phyloP scores from a whole-genome alignment of 2,329 filamentous ascomycete genomes.

The Mycocentrospora acerina region DNA sequence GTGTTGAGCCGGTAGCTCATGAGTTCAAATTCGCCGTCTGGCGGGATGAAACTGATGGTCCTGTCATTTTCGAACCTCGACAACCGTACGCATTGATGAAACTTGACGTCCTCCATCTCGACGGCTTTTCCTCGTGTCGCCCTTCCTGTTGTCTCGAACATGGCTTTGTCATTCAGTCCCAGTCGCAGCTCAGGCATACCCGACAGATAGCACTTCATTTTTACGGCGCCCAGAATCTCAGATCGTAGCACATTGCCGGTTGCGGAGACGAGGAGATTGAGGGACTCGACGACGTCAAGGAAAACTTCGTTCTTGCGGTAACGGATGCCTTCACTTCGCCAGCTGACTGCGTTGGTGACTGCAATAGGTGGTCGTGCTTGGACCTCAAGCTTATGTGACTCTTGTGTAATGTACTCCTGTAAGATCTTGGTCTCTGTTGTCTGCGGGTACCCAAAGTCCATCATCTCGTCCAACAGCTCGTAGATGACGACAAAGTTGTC shows the following conservation, averaged over 20 bases:
- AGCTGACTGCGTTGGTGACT: conserved; percentile 96
- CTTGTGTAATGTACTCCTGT: conserved; percentile 98
- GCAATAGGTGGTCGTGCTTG: conserved; percentile 95
- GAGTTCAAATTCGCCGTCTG: conserved; percentile 97
- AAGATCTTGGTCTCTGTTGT: conserved; percentile 98
- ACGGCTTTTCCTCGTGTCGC: conserved; percentile 95
- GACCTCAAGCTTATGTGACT: conserved; percentile 97
- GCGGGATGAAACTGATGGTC: conserved; percentile 98
- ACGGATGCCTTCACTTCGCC: conserved; percentile 95
- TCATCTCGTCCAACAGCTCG: conserved; percentile 98
- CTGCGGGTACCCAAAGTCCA: conserved; percentile 99
- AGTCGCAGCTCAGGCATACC: conserved; percentile 96
- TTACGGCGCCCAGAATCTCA: conserved; percentile 94
- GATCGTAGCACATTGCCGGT: conserved; percentile 94
- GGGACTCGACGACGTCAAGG: conserved; percentile 92
- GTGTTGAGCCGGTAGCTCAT: conserved; percentile 99
- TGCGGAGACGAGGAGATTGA: conserved; percentile 91
- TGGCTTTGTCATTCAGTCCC: conserved; percentile 97
- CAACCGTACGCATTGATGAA: conserved; percentile 95
- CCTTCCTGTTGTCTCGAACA: conserved; percentile 97
- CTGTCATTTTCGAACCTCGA: conserved; percentile 97
- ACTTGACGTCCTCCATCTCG: conserved; percentile 99
- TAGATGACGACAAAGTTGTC: conserved; percentile 99
- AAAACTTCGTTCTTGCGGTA: conserved; percentile 99
- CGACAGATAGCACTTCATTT: conserved; percentile 99